Conservation (phyloP, 305 asterid genomes). For the Fraxinus sp. region DNA sequence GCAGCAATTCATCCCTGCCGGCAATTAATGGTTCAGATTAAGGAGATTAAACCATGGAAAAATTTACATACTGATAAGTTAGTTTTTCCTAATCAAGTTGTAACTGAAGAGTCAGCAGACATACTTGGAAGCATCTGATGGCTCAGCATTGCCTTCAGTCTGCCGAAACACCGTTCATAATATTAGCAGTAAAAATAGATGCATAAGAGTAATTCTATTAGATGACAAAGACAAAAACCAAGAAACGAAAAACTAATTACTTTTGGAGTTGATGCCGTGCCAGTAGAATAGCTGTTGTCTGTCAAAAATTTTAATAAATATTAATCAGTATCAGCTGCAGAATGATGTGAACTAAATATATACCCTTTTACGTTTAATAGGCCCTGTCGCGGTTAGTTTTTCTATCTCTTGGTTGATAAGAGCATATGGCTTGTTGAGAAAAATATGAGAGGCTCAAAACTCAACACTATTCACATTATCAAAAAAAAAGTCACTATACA, state of each 20-base stretch:
- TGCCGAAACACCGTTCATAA: slow-evolving; percentile 37
- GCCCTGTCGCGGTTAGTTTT: not conserved
- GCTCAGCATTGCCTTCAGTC: slow-evolving; percentile 42
- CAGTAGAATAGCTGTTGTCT: slow-evolving; percentile 37
- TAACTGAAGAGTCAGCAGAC: slow-evolving; percentile 27
- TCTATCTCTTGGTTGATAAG: slow-evolving; percentile 16
- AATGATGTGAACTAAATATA: not conserved
- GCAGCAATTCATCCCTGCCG: slow-evolving; percentile 78
- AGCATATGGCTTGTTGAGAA: not conserved
- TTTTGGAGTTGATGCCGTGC: slow-evolving; percentile 31
- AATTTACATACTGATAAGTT: not conserved
- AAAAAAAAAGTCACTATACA: not conserved
- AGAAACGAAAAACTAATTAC: slow-evolving; percentile 32
- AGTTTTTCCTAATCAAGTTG: not conserved
- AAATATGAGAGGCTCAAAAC: slow-evolving; percentile 13
- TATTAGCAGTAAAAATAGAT: slow-evolving; percentile 23
- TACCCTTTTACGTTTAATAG: not conserved
- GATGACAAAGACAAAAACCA: not conserved
- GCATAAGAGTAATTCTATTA: slow-evolving; percentile 10
- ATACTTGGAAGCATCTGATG: slow-evolving; percentile 83
- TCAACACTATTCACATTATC: not conserved
- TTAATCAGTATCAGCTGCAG: slow-evolving; percentile 21
- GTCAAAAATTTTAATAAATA: slow-evolving; percentile 28
- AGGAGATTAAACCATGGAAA: slow-evolving; percentile 10
- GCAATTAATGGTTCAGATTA: slow-evolving; percentile 25